Evolutionary conservation across 768 basidiomycete genomes (phyloP), one percentile per base, ranked within the genome.

Genomic region (Naganishia kalamii): DNA sequence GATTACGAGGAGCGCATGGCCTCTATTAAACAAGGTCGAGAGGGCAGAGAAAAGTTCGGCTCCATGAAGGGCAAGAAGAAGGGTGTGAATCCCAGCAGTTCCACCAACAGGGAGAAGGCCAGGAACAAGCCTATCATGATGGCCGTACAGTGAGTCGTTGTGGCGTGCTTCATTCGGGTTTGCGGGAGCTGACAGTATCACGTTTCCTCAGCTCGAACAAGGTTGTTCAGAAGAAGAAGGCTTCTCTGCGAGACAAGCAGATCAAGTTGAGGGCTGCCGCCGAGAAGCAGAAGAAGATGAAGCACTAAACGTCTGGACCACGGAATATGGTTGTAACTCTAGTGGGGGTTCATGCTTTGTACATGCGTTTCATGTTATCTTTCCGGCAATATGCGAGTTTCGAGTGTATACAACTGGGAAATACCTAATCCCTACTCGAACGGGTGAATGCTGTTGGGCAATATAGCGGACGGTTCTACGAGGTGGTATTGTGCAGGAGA

Each of bases 1-100:
- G 87, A 89, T 75, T 98, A 98, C 76, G 90, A 89, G 62, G 93
- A 93, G 73, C 87, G 94, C 21, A 84, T 98, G 79, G 93, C 89
- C 4, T 88, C 87, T 8, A 88, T 97, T 68, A 86, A 88, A 74
- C 90, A 91, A 75, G 94, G 94, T 0, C 84, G 93, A 41, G 93
- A 98, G 78, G 94, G 92, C 0, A 84, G 94, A 52, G 93, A 94
- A 76, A 94, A 93, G 80, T 96, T 86, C 74, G 89, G 89, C 23
- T 89, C 88, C 41, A 80, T 84, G 70, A 94, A 88, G 80, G 92
- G 91, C n/a, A 92, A 93, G 81, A 88, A 89, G 79, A 90, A 85
- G 66, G 91, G 90, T 76, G 89, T 82, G 37, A 79, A 81, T 12
- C 85, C 87, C 65, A 91, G 89, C 78, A 90, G 89, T 74, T 86